phyloP scores from a whole-genome alignment of 805 yeast species.

The Cyberlindnera sargentensis region DNA sequence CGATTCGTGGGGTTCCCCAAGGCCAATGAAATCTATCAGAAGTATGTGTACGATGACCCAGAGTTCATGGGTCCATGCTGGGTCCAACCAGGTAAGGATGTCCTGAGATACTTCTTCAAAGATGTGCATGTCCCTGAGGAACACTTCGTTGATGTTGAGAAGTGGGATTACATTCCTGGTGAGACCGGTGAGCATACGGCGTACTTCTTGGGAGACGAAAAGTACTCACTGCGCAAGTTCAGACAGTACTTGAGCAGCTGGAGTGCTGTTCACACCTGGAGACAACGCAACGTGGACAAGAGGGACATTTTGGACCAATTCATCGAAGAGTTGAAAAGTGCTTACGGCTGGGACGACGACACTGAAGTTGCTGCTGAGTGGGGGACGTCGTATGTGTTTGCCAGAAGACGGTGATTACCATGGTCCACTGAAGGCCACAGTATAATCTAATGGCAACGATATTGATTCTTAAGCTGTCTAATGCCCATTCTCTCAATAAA shows the following conservation, averaged over 20 bases:
- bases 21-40: conserved; percentile 49
- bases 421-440: too few species aligned
- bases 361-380: conserved; percentile 40
- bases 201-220: conserved; percentile 34
- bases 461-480: too few species aligned
- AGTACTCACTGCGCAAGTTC: conserved; percentile 37
- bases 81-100: conserved; percentile 56
- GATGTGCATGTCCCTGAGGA: conserved; percentile 39
- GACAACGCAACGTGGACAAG: conserved; percentile 32
- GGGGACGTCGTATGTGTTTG: conserved; percentile 50
- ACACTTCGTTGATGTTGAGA: conserved; percentile 34
- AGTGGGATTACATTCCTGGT: conserved; percentile 27
- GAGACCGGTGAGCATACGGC: conserved; percentile 19
- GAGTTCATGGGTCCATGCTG: conserved; percentile 55
- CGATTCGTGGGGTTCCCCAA: conserved; percentile 43
- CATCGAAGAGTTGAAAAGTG: conserved; percentile 34
- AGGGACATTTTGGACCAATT: conserved; percentile 44
- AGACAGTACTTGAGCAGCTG: conserved; percentile 52
- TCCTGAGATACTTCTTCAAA: conserved; percentile 36
- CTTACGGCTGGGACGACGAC: conserved; percentile 40
- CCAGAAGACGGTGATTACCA: conserved; percentile 22
- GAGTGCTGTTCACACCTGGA: conserved; percentile 61
- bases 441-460: too few species aligned
- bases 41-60: conserved; percentile 42
- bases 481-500: too few species aligned